Conservation (phyloP, 352 stramenopile species). For the Pythium brassicae region DNA sequence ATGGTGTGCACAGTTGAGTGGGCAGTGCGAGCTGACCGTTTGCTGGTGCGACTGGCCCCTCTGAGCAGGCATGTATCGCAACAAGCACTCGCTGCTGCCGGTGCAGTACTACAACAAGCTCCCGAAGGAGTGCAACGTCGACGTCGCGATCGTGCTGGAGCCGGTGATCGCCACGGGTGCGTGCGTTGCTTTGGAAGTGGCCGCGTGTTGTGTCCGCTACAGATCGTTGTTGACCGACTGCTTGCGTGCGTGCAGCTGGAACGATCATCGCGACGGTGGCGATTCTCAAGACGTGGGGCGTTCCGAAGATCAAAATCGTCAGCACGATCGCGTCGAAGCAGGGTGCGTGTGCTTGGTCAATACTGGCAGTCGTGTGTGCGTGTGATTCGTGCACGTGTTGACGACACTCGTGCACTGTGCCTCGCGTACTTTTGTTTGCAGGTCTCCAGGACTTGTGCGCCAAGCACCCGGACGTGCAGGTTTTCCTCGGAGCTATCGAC, state of each 20-base stretch:
- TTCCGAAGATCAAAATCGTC: constrained; percentile 92
- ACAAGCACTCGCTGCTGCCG: constrained; percentile 88
- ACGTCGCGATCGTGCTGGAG: constrained; percentile 96
- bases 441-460: constrained; percentile 73
- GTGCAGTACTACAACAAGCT: constrained; percentile 99
- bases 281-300: constrained; percentile 95
- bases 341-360: constrained; percentile 28
- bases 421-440: constrained; percentile 6
- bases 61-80: constrained; percentile 78
- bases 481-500: constrained; percentile 75
- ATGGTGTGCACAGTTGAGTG: too few relatives aligned
- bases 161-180: constrained; percentile 94
- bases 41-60: neutral
- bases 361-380: neutral
- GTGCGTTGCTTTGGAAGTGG: too few relatives aligned
- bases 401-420: neutral
- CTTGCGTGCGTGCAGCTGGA: constrained; percentile 35
- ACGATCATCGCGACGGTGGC: constrained; percentile 94
- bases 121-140: constrained; percentile 89
- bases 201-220: too few relatives aligned
- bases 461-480: constrained; percentile 76
- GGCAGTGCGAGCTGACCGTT: neutral
- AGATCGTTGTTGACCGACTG: neutral
- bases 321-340: constrained; percentile 91
- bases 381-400: neutral